Base-by-base conservation (phyloP, 345 rosid species). In the Eucalyptus erythrocorys region DNA sequence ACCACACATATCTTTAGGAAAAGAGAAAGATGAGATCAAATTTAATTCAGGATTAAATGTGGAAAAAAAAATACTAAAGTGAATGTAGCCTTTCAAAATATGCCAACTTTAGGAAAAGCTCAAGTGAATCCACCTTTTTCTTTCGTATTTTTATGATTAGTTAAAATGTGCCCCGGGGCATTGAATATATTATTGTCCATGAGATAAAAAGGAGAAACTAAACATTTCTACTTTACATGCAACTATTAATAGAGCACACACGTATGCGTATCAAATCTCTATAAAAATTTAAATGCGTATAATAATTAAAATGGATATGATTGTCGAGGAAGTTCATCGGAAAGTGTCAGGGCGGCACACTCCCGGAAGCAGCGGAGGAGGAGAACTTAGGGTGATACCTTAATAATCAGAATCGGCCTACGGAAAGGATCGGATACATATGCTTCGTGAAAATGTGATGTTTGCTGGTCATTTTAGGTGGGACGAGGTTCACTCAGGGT, bases 251-350 rank as follows among this genome's bases (percentile, higher is more conserved):
- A n/a, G 21, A 64, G 5, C 40, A 64, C 37, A 64, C 37, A 2
- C 21, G 3, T 14, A n/a, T n/a, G 76, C 40, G 40, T 64, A n/a
- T 64, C 76, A 14, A 64, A 64, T 64, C 34, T 64, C 76, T 15
- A 13, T n/a, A n/a, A 64, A n/a, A n/a, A n/a, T 0, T 14, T 64
- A 64, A 4, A 64, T 14, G 5, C 4, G 37, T 2, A 7, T 4
- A 64, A 0, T 64, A 16, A n/a, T 64, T n/a, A 2, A 32, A 64
- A n/a, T 64, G 3, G 11, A 64, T 7, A 64, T 7, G 76, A 64
- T 64, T n/a, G 32, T 61, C 0, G 68, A 27, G 53, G 68, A 61
- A 14, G 19, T 64, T 1, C 76, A 64, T 7, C 37, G 37, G 76
- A 64, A 15, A n/a, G 40, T 64, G 40, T 40, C 21, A 34, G 76